Evolutionary conservation across 1,284 basidiomycete genomes (phyloP).

Genomic region (Microbotryomycetes sp.): DNA sequence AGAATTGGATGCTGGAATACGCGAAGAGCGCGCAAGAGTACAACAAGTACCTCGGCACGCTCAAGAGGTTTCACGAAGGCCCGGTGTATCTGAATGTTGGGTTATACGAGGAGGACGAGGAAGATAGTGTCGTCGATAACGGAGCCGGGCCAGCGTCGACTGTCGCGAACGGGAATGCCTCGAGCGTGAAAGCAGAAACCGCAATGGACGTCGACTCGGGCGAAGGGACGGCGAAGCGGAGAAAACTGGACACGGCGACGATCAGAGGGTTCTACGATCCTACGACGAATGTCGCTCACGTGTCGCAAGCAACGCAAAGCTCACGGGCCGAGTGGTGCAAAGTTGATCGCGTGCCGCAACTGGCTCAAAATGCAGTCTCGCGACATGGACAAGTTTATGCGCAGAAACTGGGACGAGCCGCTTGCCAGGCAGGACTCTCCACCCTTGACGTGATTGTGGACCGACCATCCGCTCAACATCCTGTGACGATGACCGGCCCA

Average conservation of each 20-base stretch:
- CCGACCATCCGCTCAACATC: too few species aligned
- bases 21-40: slow-evolving; percentile 58
- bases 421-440: not conserved
- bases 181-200: too few species aligned
- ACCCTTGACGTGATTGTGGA: too few species aligned
- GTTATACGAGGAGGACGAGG: slow-evolving; percentile 21
- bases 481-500: too few species aligned
- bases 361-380: slow-evolving; percentile 17
- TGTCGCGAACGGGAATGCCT: too few species aligned
- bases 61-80: slow-evolving; percentile 48
- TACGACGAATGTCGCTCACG: slow-evolving; percentile 33
- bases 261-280: slow-evolving; percentile 33
- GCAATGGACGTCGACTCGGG: slow-evolving; percentile 39
- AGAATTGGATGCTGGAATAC: slow-evolving; percentile 82
- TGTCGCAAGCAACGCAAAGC: slow-evolving; percentile 32
- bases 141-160: slow-evolving; percentile 30
- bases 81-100: slow-evolving; percentile 23
- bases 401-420: not conserved
- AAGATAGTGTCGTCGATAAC: slow-evolving; percentile 23
- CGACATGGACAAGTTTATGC: too few species aligned
- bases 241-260: slow-evolving; percentile 24
- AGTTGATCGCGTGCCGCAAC: slow-evolving; percentile 15
- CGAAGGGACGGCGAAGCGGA: slow-evolving; percentile 30
- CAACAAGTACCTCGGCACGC: slow-evolving; percentile 56
- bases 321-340: slow-evolving; percentile 7